Conservation (phyloP, 768 basidiomycete species). For the Lactarius quietus region DNA sequence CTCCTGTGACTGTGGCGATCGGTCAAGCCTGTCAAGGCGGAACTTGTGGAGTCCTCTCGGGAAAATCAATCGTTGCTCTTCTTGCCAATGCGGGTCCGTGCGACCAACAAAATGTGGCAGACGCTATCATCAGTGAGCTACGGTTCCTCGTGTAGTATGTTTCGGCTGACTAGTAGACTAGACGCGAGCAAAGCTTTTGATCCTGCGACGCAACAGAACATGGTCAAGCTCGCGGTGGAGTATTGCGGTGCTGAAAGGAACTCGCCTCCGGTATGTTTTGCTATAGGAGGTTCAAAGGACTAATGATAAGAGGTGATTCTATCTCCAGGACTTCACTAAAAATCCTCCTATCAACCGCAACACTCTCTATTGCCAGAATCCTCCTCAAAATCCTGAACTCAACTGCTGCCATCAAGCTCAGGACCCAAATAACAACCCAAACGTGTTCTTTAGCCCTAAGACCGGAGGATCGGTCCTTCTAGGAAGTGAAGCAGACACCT, state of each 20-base stretch:
- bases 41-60: conserved; percentile 49
- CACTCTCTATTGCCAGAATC: conserved; percentile 46
- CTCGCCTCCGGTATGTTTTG: conserved; percentile 45
- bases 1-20: conserved; percentile 45
- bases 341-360: conserved; percentile 49
- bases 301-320: too few species aligned
- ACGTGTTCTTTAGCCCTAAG: conserved; percentile 35
- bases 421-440: conserved; percentile 34
- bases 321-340: conserved; percentile 45
- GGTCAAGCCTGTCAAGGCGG: conserved; percentile 44
- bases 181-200: conserved; percentile 54
- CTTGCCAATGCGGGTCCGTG: conserved; percentile 51
- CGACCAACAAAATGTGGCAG: conserved; percentile 55
- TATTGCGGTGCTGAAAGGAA: conserved; percentile 59
- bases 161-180: conserved; percentile 25
- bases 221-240: conserved; percentile 50
- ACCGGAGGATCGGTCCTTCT: conserved; percentile 39
- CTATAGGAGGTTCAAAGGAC: neutral
- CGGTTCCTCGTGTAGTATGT: neutral
- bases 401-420: conserved; percentile 38
- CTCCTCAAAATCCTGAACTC: conserved; percentile 36
- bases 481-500: conserved; percentile 43
- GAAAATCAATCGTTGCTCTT: conserved; percentile 48
- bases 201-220: conserved; percentile 45
- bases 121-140: conserved; percentile 49